Conservation (phyloP, 176 grass and related monocot species). For the Rhynchospora tenuis region DNA sequence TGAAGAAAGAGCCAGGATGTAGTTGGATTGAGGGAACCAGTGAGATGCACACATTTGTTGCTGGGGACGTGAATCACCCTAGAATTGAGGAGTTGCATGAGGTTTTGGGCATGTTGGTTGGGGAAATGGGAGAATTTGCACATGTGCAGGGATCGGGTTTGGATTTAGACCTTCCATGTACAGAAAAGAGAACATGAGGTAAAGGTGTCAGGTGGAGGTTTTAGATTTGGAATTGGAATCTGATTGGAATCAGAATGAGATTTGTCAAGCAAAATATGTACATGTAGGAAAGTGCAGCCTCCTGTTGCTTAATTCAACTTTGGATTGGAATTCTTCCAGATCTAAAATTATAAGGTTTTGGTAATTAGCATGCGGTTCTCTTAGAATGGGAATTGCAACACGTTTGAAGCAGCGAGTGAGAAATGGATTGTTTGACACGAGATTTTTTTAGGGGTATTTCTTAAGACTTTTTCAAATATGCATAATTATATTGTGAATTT, state of each 20-base stretch:
- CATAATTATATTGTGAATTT: background rate
- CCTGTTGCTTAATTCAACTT: background rate
- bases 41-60: conserved; percentile 72
- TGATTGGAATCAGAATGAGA: too few species aligned
- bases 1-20: conserved; percentile 84
- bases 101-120: conserved; percentile 56
- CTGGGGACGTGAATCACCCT: conserved; percentile 55
- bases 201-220: background rate
- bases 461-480: background rate
- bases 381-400: background rate
- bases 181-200: background rate
- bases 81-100: conserved; percentile 54
- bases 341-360: background rate
- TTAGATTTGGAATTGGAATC: background rate
- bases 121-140: conserved; percentile 59
- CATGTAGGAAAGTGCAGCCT: background rate
- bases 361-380: background rate
- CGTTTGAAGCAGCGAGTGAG: background rate
- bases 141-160: conserved; percentile 30
- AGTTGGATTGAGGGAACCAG: conserved; percentile 82
- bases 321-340: background rate
- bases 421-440: background rate
- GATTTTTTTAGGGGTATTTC: background rate
- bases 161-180: conserved; percentile 26
- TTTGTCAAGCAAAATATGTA: background rate